Base-by-base conservation (phyloP, 768 basidiomycete species). In the Cyathus striatus region DNA sequence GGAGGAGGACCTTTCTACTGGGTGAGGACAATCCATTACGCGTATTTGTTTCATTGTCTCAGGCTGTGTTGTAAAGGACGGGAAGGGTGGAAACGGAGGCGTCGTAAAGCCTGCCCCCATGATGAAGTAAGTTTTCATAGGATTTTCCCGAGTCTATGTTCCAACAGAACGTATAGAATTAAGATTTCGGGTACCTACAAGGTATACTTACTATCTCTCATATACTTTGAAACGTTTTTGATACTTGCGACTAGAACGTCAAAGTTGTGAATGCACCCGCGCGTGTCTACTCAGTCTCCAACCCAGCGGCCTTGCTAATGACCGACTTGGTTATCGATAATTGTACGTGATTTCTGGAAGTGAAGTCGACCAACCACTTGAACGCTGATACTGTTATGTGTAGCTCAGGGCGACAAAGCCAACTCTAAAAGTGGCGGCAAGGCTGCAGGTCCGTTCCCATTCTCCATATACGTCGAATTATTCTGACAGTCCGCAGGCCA, bases 371-470 rank as follows among this genome's bases (percentile, higher is more conserved):
- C 33, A 18, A 6, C 27, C n/a, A n/a, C 30, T 4, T 16, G 13
- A 23, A 23, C 40, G 23, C 13, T n/a, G n/a, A n/a, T n/a, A n/a
- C n/a, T n/a, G n/a, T n/a, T n/a, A n/a, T n/a, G n/a, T n/a, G n/a
- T n/a, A 81, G 81, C 77, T 23, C 64, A 65, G 37, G 80, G 80
- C 16, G 70, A 76, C 47, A 48, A 52, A 9, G 65, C 79, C 0
- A 83, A 82, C 51, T 57, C 70, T 0, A 61, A 72, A 14, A 81
- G 79, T 50, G 58, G 60, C 4, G 73, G 76, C 9, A 40, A 44
- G 16, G 49, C 78, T 16, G 79, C 79, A 21, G 67, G 64, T 58
- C 44, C 43, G 36, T 9, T 42, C 5, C 12, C 37, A 34, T 14
- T 1, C 26, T 35, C 17, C 20, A 21, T 42, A 41, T 18, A 25